These are phyloP conservation scores for Macrophomina tecta DNA, from an alignment of 2,329 filamentous ascomycete genomes.

Conservation along the genomic window DNA sequence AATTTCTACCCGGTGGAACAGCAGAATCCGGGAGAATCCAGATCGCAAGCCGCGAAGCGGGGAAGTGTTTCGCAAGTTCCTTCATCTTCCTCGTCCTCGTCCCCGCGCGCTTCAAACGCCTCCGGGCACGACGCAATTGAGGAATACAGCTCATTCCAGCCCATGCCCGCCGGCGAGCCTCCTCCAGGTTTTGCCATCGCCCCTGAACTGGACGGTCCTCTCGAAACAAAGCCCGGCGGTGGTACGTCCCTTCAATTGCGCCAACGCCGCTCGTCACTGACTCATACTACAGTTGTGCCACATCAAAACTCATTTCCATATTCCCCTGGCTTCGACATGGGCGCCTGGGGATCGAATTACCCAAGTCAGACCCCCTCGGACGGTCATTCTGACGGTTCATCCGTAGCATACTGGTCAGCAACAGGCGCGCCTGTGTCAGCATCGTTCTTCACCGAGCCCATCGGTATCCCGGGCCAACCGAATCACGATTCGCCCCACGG, in stretches of 20 bases:
- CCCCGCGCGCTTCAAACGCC: slow-evolving; percentile 47
- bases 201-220: slow-evolving; percentile 30
- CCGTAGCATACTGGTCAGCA: slow-evolving; percentile 33
- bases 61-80: slow-evolving; percentile 50
- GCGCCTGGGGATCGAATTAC: slow-evolving; percentile 9
- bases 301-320: slow-evolving; percentile 44
- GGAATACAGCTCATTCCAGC: slow-evolving; percentile 35
- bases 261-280: slow-evolving; percentile 11
- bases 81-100: slow-evolving; percentile 57
- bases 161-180: slow-evolving; percentile 32
- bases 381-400: slow-evolving; percentile 17
- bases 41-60: slow-evolving; percentile 50
- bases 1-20: slow-evolving; percentile 91
- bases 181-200: slow-evolving; percentile 33
- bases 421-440: slow-evolving; percentile 42
- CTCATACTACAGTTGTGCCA: slow-evolving; percentile 37
- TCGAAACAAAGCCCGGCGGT: slow-evolving; percentile 35
- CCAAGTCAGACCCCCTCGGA: slow-evolving; percentile 21
- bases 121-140: slow-evolving; percentile 38
- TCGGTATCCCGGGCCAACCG: slow-evolving; percentile 41
- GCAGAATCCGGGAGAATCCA: slow-evolving; percentile 61
- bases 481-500: slow-evolving; percentile 41
- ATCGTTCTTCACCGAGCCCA: slow-evolving; percentile 41
- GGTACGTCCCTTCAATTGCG: slow-evolving; percentile 35
- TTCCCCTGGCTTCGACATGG: slow-evolving; percentile 32